Evolutionary conservation across 176 grass and related monocot genomes (phyloP).

Genomic region (Triticum aestivum): IWGSC_CS_RefSeq_v2.1 NC_057810.1:672812503-672813002

Average conservation of each 20-base stretch:
- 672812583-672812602: neutral
- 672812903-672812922: too few species aligned
- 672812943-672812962: neutral
- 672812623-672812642: too few species aligned
- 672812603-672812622: neutral
- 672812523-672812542: slow-evolving; percentile 4
- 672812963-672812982: neutral
- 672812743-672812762: neutral
- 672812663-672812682: too few species aligned
- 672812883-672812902: neutral
- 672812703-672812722: neutral
- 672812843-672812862: neutral
- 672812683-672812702: neutral
- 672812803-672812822: neutral
- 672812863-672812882: neutral
- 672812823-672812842: neutral
- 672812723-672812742: too few species aligned
- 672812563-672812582: neutral
- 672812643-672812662: too few species aligned
- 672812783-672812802: neutral
- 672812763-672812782: neutral
- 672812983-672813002: neutral
- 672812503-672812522: slow-evolving; percentile 31
- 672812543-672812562: slow-evolving; percentile 15
- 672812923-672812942: too few species aligned